phyloP scores from a whole-genome alignment of 1,284 basidiomycete genomes.

The Pulveroboletus sp. region DNA sequence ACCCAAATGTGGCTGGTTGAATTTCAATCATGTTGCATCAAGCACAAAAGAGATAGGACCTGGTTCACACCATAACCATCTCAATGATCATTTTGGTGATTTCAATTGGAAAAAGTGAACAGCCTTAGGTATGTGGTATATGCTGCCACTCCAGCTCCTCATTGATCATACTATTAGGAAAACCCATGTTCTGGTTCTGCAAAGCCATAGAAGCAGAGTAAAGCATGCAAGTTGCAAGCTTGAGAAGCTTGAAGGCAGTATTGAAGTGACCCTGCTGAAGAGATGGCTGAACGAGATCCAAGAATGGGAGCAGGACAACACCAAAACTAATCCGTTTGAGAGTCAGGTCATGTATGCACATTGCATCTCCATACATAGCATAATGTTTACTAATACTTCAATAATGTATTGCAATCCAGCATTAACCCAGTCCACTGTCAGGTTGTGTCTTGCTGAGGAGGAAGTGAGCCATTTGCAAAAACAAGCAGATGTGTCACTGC shows the following conservation, averaged over 20 bases:
- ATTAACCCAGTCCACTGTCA: conserved; percentile 1
- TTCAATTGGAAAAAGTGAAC: background rate
- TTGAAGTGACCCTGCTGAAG: background rate
- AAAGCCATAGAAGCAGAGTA: background rate
- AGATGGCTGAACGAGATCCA: background rate
- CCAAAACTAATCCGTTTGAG: conserved; percentile 9
- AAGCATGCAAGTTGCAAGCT: background rate
- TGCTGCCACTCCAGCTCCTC: too few relatives aligned
- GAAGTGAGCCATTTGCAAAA: background rate
- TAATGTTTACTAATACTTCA: too few relatives aligned
- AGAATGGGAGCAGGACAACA: conserved; percentile 1
- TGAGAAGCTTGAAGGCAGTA: background rate
- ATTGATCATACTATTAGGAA: too few relatives aligned
- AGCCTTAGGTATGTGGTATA: background rate
- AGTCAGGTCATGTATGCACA: background rate
- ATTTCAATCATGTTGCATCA: conserved; percentile 1
- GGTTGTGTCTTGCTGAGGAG: background rate
- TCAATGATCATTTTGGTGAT: conserved; percentile 1
- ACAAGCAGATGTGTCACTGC: background rate
- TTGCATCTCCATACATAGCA: too few relatives aligned
- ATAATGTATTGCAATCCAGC: background rate
- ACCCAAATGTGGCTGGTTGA: background rate
- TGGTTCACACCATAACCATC: background rate
- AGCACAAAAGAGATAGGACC: conserved; percentile 8
- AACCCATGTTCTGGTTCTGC: background rate